phyloP scores from a whole-genome alignment of 805 yeast species.

The Metschnikowia proteae region DNA sequence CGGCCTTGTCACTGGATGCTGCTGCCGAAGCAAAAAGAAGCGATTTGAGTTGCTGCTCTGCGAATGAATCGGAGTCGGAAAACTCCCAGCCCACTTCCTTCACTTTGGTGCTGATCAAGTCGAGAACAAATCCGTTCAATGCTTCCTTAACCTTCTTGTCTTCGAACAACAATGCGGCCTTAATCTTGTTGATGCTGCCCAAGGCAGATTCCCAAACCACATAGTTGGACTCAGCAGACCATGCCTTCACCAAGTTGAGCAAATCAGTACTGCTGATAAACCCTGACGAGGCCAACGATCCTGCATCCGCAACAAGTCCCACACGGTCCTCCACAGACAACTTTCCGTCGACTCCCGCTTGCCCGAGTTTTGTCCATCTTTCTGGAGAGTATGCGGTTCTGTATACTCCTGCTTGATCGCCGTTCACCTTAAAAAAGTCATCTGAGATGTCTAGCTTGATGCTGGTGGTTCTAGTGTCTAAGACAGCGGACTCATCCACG shows the following conservation, averaged over 20 bases:
- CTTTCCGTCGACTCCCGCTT: slow-evolving; percentile 52
- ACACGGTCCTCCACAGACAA: slow-evolving; percentile 74
- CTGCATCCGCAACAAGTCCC: slow-evolving; percentile 78
- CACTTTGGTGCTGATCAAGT: slow-evolving; percentile 53
- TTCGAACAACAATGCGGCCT: slow-evolving; percentile 55
- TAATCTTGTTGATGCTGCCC: slow-evolving; percentile 45
- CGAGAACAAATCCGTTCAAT: slow-evolving; percentile 49
- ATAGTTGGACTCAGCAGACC: slow-evolving; percentile 58
- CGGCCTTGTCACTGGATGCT: slow-evolving; percentile 45
- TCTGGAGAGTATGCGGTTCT: slow-evolving; percentile 67
- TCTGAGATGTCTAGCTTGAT: slow-evolving; percentile 37
- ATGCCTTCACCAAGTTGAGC: slow-evolving; percentile 53
- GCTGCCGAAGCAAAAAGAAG: slow-evolving; percentile 60
- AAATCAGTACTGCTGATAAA: slow-evolving; percentile 58
- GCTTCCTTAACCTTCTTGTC: slow-evolving; percentile 43
- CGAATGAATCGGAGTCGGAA: slow-evolving; percentile 50
- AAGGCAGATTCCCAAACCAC: slow-evolving; percentile 67
- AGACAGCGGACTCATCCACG: slow-evolving; percentile 54
- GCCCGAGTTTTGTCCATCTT: slow-evolving; percentile 66
- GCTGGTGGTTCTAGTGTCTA: slow-evolving; percentile 42
- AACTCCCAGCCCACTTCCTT: slow-evolving; percentile 64
- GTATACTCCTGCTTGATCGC: slow-evolving; percentile 71
- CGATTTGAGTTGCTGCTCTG: slow-evolving; percentile 64
- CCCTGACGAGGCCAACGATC: slow-evolving; percentile 68
- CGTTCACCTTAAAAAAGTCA: slow-evolving; percentile 66